A percentile compares a stretch with the other conserved stretches of the same genome.
Evolutionary conservation across 306 rosid species (phyloP).

Genomic region (Vigna reflexopilosa): DNA sequence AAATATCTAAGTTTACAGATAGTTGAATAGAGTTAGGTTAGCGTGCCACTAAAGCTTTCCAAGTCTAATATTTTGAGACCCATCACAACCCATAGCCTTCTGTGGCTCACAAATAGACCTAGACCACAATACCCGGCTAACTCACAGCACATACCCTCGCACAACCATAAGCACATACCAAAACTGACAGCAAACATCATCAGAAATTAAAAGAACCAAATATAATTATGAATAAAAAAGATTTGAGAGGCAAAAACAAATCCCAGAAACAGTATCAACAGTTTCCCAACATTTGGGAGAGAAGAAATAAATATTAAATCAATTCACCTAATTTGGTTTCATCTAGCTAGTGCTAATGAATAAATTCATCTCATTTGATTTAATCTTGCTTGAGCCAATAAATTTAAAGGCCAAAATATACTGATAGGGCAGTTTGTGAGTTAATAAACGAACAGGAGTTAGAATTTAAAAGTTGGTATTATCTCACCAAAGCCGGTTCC

Average conservation of each 20-base stretch:
- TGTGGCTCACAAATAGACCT: too few relatives aligned
- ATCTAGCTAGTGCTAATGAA: not conserved
- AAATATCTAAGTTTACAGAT: too few relatives aligned
- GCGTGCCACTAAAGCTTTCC: too few relatives aligned
- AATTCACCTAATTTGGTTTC: too few relatives aligned
- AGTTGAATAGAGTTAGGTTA: too few relatives aligned
- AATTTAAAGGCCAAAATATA: not conserved
- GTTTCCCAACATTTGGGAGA: conserved; percentile 27
- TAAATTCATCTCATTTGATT: not conserved
- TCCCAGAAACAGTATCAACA: not conserved
- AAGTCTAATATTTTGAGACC: too few relatives aligned
- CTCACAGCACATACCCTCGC: not conserved
- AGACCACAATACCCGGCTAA: not conserved
- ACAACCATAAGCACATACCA: not conserved
- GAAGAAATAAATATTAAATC: not conserved
- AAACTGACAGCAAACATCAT: not conserved
- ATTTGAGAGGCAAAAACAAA: not conserved
- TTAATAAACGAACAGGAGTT: not conserved
- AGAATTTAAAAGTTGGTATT: not conserved
- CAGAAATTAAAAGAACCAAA: not conserved
- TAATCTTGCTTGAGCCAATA: not conserved
- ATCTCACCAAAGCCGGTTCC: not conserved
- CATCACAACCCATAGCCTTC: too few relatives aligned
- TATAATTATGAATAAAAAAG: not conserved
- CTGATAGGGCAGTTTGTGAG: not conserved